These are phyloP conservation scores for Calonectria ilicicola DNA, from an alignment of 2,329 filamentous ascomycete species.

Conservation along the genomic window DNA sequence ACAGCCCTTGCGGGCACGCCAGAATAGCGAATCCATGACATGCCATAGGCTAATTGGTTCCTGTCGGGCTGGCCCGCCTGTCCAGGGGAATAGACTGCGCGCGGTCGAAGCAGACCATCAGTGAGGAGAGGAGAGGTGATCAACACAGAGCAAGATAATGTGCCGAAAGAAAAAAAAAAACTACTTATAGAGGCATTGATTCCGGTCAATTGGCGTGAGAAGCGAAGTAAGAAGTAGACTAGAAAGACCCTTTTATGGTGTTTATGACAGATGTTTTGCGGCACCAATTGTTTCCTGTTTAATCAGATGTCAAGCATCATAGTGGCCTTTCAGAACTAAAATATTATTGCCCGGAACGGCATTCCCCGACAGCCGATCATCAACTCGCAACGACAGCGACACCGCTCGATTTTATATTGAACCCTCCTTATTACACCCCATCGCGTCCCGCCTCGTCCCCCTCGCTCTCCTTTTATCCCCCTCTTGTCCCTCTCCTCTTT, in stretches of 20 bases:
- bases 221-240: not conserved
- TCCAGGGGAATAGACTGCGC: not conserved
- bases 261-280: not conserved
- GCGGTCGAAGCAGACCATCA: not conserved
- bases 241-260: not conserved
- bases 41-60: conserved; percentile 15
- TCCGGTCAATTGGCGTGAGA: conserved; percentile 15
- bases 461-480: not conserved
- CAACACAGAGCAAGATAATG: not conserved
- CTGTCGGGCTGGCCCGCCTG: conserved; percentile 17
- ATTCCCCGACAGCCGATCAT: conserved; percentile 28
- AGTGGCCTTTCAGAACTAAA: not conserved
- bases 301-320: conserved; percentile 3
- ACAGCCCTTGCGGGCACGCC: not conserved
- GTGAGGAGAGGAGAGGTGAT: not conserved
- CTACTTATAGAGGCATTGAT: conserved; percentile 6
- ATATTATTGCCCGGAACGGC: conserved; percentile 31
- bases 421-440: conserved; percentile 12
- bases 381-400: conserved; percentile 18
- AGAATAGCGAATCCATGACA: conserved; percentile 19
- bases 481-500: not conserved
- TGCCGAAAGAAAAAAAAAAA: not conserved
- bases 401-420: conserved; percentile 15
- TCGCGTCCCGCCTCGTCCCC: conserved; percentile 6
- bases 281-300: conserved; percentile 8